Base-by-base conservation (phyloP, 345 rosid species). In the Eucalyptus rudis region DNA sequence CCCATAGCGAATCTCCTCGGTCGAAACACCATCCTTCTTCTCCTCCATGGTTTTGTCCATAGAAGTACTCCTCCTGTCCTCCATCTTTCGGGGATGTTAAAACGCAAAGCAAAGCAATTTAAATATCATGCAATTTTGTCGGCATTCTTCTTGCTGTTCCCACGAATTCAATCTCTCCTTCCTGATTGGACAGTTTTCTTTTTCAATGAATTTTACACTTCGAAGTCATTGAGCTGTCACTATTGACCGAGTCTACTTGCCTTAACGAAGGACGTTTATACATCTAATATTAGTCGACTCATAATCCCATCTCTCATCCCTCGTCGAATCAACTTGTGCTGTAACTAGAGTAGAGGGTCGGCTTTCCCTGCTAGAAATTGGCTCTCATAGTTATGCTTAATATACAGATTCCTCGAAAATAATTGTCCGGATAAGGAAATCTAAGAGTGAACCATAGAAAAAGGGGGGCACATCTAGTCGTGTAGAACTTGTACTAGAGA, bases 51-150 rank as follows among this genome's bases (percentile, higher is more conserved):
- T 17, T 59, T 85, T 51, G 49, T 83, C 86, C 86, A 49, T 8
- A 14, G 45, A 36, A 11, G 14, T 19, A 11, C 83, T 76, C 43
- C 43, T 66, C 81, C 47, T 20, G 45, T 76, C 47, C 83, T 76
- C 47, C 45, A n/a, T n/a, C 76, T 64, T n/a, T 36, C 27, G 25
- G 0, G 45, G 45, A 71, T 71, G 25, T 10, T 3, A 3, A 71
- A 36, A 36, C 47, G 24, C 45, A 76, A 36, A 76, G 45, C 47
- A 20, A 20, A 36, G 83, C 6, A 36, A 71, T 71, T 71, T 76
- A 45, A 5, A 49, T 50, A 31, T 17, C 47, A 15, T 0, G 22
- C 25, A 16, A 0, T 50, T 86, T 15, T 0, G 29, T 85, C 25
- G 45, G 43, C 83, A 36, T 24, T 19, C 43, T 36, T 71, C 14